Conservation (phyloP, 768 basidiomycete genomes). For the Hygrophorus pudorinus region DNA sequence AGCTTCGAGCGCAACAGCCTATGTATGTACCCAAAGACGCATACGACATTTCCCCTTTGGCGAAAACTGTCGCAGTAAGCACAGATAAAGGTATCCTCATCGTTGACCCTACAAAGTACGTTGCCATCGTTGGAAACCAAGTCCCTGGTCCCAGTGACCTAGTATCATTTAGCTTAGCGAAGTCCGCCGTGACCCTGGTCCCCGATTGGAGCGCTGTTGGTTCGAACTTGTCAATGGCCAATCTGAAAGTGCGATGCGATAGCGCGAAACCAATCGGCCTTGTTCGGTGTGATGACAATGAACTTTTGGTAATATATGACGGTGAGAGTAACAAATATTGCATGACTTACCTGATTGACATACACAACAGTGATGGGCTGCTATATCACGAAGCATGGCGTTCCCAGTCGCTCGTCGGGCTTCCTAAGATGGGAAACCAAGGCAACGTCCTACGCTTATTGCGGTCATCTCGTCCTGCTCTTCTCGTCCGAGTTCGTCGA, state of each 20-base stretch:
- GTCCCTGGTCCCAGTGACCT: neutral
- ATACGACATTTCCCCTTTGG: conserved; percentile 46
- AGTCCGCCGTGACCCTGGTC: conserved; percentile 35
- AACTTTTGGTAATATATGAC: conserved; percentile 68
- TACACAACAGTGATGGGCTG: conserved; percentile 52
- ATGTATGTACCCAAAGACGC: conserved; percentile 67
- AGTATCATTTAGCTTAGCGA: conserved; percentile 25
- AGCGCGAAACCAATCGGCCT: conserved; percentile 57
- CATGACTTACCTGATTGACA: conserved; percentile 2
- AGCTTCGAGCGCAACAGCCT: conserved; percentile 30
- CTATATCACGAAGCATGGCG: conserved; percentile 64
- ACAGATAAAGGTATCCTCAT: conserved; percentile 57
- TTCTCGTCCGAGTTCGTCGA: conserved; percentile 72
- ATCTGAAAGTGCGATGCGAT: conserved; percentile 52
- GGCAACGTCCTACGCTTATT: conserved; percentile 50
- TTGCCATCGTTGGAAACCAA: conserved; percentile 5
- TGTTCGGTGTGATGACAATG: conserved; percentile 39
- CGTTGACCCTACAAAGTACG: conserved; percentile 59
- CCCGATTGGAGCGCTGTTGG: conserved; percentile 45
- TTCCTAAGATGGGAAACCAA: conserved; percentile 76
- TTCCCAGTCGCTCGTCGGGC: conserved; percentile 46
- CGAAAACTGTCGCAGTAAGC: conserved; percentile 56
- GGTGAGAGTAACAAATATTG: conserved; percentile 30
- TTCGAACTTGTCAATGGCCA: conserved; percentile 28
- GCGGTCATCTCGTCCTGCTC: conserved; percentile 56